A percentile compares a stretch with the other conserved stretches of the same genome.
These are phyloP conservation scores for Fallopia convolvulus DNA, from an alignment of 148 eudicot species.

Conservation along the genomic window DNA sequence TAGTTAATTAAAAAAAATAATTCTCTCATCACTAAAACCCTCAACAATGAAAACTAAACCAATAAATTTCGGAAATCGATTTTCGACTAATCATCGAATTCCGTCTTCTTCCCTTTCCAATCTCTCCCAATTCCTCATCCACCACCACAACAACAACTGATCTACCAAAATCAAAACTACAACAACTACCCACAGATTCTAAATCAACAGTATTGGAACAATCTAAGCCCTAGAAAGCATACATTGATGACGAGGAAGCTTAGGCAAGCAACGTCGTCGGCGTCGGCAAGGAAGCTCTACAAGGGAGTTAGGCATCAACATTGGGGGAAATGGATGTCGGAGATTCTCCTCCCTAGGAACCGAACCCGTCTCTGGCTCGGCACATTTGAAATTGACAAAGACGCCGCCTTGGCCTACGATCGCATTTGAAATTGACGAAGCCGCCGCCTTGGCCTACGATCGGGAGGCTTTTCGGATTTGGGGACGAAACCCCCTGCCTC, in stretches of 20 bases:
- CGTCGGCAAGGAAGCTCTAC: slow-evolving; percentile 17
- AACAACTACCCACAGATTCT: slow-evolving; percentile 17
- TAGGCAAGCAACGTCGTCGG: background rate
- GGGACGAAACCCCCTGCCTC: slow-evolving; percentile 24
- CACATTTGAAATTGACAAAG: slow-evolving; percentile 26
- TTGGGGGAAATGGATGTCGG: slow-evolving; percentile 41
- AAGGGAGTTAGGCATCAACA: slow-evolving; percentile 39
- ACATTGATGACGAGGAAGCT: slow-evolving; percentile 51
- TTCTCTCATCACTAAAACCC: too few species aligned
- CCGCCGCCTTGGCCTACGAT: slow-evolving; percentile 7
- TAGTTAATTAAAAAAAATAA: too few species aligned
- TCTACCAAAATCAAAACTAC: background rate
- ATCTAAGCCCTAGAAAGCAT: slow-evolving; percentile 64
- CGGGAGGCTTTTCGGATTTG: slow-evolving; percentile 25
- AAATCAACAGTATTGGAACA: slow-evolving; percentile 56
- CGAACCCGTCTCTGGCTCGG: slow-evolving; percentile 37
- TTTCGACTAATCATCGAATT: slow-evolving; percentile 38
- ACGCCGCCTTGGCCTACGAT: slow-evolving; percentile 8
- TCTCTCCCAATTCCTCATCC: slow-evolving; percentile 17
- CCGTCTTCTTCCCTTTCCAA: slow-evolving; percentile 18
- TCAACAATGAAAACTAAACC: too few species aligned
- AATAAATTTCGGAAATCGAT: slow-evolving; percentile 38
- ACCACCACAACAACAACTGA: slow-evolving; percentile 13
- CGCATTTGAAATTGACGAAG: slow-evolving; percentile 24
- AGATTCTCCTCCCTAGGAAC: slow-evolving; percentile 30